A percentile compares a stretch with the other conserved stretches of the same genome.
Conservation (phyloP, 2,329 filamentous ascomycete species). For the Arthrobotrys megalospora region DNA sequence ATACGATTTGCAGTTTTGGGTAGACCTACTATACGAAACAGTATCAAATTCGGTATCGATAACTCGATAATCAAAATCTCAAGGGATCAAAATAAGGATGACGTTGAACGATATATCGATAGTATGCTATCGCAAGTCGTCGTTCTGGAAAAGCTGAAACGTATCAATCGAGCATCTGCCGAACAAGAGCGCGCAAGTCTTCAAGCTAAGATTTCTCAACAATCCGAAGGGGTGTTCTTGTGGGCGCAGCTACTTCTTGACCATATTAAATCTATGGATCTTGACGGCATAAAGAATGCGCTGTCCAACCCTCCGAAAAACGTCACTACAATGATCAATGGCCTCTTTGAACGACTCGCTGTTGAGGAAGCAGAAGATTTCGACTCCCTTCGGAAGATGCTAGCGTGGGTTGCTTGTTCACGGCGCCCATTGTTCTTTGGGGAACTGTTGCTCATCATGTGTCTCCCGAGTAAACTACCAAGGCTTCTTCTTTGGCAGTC, state of each 20-base stretch:
- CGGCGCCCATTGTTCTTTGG: conserved; percentile 16
- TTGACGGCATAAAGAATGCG: conserved; percentile 6
- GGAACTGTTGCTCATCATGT: conserved; percentile 11
- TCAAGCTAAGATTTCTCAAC: conserved; percentile 11
- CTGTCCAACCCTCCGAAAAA: conserved; percentile 4
- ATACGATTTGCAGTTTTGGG: neutral
- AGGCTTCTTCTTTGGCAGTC: conserved; percentile 14
- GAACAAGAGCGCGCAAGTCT: neutral
- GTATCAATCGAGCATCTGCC: neutral
- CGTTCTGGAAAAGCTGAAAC: conserved; percentile 1
- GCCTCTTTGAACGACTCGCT: neutral
- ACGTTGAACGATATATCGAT: conserved; percentile 8
- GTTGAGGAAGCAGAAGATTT: conserved; percentile 3
- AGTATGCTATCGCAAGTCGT: conserved; percentile 16
- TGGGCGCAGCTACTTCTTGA: conserved; percentile 8
- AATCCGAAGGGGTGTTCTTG: conserved; percentile 6
- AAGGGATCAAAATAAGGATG: conserved; percentile 1
- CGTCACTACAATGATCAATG: conserved; percentile 6
- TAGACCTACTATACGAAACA: neutral
- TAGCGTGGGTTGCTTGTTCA: conserved; percentile 10
- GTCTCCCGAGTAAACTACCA: conserved; percentile 6
- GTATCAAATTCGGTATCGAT: neutral
- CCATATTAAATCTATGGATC: conserved; percentile 16
- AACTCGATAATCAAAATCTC: neutral
- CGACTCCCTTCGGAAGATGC: neutral